Evolutionary conservation across 2,329 filamentous ascomycete species (phyloP).

Genomic region (Ophiostoma sp.): DNA sequence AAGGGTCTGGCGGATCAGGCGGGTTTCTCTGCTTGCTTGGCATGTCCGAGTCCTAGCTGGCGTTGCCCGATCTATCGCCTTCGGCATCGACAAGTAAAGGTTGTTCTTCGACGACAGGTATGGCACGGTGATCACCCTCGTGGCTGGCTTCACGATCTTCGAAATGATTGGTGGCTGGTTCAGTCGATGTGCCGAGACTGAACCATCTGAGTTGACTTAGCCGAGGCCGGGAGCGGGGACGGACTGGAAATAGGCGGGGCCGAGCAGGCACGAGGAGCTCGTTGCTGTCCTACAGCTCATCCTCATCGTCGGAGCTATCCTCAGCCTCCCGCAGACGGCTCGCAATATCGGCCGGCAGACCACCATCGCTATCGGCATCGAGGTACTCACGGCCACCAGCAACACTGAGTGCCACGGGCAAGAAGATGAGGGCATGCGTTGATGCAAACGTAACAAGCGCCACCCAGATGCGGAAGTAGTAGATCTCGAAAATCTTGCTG

Average conservation of each 20-base stretch:
- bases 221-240: background rate
- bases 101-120: background rate
- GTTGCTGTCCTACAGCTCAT: conserved; percentile 31
- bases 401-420: conserved; percentile 83
- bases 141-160: background rate
- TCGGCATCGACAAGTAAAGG: background rate
- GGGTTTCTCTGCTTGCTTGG: background rate
- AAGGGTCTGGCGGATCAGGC: background rate
- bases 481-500: conserved; percentile 98
- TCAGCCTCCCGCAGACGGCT: conserved; percentile 53
- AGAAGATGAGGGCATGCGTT: conserved; percentile 79
- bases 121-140: background rate
- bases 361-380: conserved; percentile 80
- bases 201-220: background rate
- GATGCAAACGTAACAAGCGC: conserved; percentile 86
- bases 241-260: background rate
- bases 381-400: conserved; percentile 82
- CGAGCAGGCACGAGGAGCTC: background rate
- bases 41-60: conserved; percentile 17
- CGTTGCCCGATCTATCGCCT: background rate
- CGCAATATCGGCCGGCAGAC: conserved; percentile 82
- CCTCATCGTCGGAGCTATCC: conserved; percentile 71
- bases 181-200: background rate
- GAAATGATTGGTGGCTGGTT: background rate
- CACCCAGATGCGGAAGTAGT: conserved; percentile 97